A percentile compares a stretch with the other conserved stretches of the same genome.
Conservation (phyloP, 2,329 filamentous ascomycete genomes). For the Diaporthe capsici region DNA sequence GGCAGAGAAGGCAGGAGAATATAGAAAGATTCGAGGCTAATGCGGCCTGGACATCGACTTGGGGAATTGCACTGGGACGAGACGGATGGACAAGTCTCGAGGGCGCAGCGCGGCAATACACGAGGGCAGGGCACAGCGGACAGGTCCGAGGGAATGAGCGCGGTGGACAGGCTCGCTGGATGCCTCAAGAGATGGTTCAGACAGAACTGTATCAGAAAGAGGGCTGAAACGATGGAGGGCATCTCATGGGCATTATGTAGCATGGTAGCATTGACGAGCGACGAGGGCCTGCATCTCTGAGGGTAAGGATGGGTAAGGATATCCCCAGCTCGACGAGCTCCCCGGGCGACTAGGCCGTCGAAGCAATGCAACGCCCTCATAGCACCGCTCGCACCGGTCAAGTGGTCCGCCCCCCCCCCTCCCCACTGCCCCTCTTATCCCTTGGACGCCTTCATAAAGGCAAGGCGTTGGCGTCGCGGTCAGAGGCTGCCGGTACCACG, state of each 20-base stretch:
- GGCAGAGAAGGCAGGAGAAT: conserved; percentile 9
- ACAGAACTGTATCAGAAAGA: conserved; percentile 39
- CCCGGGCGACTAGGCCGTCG: conserved; percentile 17
- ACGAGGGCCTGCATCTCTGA: neutral
- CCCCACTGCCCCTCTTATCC: neutral
- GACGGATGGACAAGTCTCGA: conserved; percentile 20
- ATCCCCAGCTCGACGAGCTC: conserved; percentile 19
- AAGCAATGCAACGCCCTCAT: conserved; percentile 31
- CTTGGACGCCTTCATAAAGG: neutral
- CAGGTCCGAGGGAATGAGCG: neutral
- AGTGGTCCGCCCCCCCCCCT: neutral
- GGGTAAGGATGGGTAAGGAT: conserved; percentile 36
- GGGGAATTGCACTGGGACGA: conserved; percentile 19
- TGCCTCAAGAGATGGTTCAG: conserved; percentile 33
- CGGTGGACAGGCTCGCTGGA: neutral
- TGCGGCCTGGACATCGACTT: neutral
- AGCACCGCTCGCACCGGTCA: neutral
- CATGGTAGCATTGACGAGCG: conserved; percentile 35
- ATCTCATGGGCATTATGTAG: conserved; percentile 36
- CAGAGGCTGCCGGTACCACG: conserved; percentile 5
- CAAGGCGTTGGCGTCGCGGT: neutral
- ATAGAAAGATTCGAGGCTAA: conserved; percentile 16
- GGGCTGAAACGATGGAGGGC: conserved; percentile 39
- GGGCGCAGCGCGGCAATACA: neutral
- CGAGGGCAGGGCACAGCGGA: neutral